A percentile compares a stretch with the other conserved stretches of the same genome.
Evolutionary conservation across 2,329 filamentous ascomycete species (phyloP).

Genomic region (Zalaria sp.): DNA sequence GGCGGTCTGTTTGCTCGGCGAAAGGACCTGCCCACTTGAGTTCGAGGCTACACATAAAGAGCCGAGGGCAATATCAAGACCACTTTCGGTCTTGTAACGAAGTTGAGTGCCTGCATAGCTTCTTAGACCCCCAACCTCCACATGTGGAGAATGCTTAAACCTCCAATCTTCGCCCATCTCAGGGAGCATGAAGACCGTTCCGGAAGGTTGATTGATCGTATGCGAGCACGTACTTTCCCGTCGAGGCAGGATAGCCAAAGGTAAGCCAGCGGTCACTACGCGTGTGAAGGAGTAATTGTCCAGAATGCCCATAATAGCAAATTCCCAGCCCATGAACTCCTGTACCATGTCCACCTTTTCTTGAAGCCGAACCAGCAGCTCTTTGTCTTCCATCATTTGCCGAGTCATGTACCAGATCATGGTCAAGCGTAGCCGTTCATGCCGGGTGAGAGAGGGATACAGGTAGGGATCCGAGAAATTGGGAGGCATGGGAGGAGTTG

Average conservation of each 20-base stretch:
- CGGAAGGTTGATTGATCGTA: slow-evolving; percentile 16
- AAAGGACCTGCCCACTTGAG: slow-evolving; percentile 18
- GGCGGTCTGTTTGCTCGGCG: slow-evolving; percentile 17
- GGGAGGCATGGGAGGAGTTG: slow-evolving; percentile 7
- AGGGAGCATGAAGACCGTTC: slow-evolving; percentile 25
- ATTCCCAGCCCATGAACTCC: slow-evolving; percentile 31
- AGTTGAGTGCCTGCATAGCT: slow-evolving; percentile 29
- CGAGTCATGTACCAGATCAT: slow-evolving; percentile 32
- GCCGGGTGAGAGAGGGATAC: slow-evolving; percentile 19
- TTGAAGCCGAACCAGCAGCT: slow-evolving; percentile 27
- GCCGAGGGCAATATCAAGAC: slow-evolving; percentile 26
- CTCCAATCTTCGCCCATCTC: slow-evolving; percentile 32
- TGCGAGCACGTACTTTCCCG: slow-evolving; percentile 33
- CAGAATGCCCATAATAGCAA: slow-evolving; percentile 30
- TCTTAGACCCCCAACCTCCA: slow-evolving; percentile 24
- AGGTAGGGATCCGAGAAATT: slow-evolving; percentile 17
- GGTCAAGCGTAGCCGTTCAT: slow-evolving; percentile 23
- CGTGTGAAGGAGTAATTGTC: slow-evolving; percentile 29
- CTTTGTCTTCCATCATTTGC: slow-evolving; percentile 23
- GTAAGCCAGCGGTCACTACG: slow-evolving; percentile 27
- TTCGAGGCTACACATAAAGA: slow-evolving; percentile 30
- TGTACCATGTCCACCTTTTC: slow-evolving; percentile 28
- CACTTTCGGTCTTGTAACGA: slow-evolving; percentile 24
- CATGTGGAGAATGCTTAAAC: slow-evolving; percentile 26
- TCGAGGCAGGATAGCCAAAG: slow-evolving; percentile 28